Base-by-base conservation (phyloP, 2,329 filamentous ascomycete genomes). In the Fusarium sp. region DNA sequence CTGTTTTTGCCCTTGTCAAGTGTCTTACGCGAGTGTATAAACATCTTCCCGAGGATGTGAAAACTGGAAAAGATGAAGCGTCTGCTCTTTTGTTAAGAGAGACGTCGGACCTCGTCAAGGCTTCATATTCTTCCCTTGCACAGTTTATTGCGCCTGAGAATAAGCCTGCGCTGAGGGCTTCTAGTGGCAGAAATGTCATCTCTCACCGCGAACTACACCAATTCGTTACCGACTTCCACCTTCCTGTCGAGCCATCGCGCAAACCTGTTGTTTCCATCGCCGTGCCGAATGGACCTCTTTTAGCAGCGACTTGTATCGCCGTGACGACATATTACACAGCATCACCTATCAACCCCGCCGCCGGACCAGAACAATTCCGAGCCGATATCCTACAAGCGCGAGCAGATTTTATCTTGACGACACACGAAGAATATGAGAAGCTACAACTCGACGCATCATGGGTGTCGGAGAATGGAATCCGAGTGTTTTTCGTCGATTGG, bases 231-330 rank as follows among this genome's bases (percentile, higher is more conserved):
- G 10, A 18, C 11, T 63, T 63, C 9, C 34, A 23, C 10, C 48
- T 63, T 0, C 48, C 60, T 1, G 9, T 37, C 7, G 3, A 21
- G 0, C 1, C 26, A n/a, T 1, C 6, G 2, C 25, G 53, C 1
- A 56, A 16, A 12, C 58, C 58, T 2, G 18, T 63, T 3, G 49
- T 63, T 0, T 63, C 60, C 0, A 62, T 63, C 2, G 60, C 42
- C 0, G 2, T 63, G 2, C 60, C 58, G 0, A 63, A 63, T 9
- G 60, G 58, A 1, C 60, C 60, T 1, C 30, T 63, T 1, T 3
- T 63, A 11, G 60, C 60, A 10, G 60, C 60, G 1, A 63, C 60
- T 12, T 63, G 60, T 8, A 31, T 63, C 7, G 60, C 60, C 7
- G 49, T 63, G 2, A 56, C 60, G 2, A 63, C 28, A 21, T 63